Percentiles rank a stretch among this genome's conserved stretches.
Conservation (phyloP, 768 basidiomycete species). For the Rubroboletus satanas region DNA sequence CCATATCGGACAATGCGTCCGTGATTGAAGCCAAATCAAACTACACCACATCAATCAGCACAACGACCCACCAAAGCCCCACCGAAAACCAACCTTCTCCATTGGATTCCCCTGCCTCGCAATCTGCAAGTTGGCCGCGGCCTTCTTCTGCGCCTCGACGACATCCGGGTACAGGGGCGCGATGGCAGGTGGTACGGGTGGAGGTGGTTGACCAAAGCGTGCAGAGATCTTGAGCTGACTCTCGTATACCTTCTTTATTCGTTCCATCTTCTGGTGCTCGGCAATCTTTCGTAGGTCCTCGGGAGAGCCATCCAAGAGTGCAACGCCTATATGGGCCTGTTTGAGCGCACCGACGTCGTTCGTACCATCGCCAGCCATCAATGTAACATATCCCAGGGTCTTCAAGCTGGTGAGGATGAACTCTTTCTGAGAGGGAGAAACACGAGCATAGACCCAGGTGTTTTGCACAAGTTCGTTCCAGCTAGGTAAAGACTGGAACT, state of each 20-base stretch:
- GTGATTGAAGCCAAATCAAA: slow-evolving; percentile 79
- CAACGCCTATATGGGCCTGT: slow-evolving; percentile 96
- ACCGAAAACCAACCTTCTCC: slow-evolving; percentile 65
- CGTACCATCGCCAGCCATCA: slow-evolving; percentile 99
- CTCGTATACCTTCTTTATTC: slow-evolving; percentile 96
- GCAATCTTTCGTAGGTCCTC: slow-evolving; percentile 94
- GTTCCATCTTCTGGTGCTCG: slow-evolving; percentile 83
- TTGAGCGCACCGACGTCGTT: slow-evolving; percentile 99
- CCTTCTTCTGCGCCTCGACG: slow-evolving; percentile 84
- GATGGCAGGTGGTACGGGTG: slow-evolving; percentile 85
- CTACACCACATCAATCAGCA: slow-evolving; percentile 36
- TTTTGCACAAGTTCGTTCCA: slow-evolving; percentile 86
- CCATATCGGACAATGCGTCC: slow-evolving; percentile 86
- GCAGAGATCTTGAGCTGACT: slow-evolving; percentile 88
- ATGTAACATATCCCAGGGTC: slow-evolving; percentile 81
- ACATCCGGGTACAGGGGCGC: slow-evolving; percentile 87
- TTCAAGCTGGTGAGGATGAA: slow-evolving; percentile 89
- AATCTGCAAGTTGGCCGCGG: slow-evolving; percentile 55
- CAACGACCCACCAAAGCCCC: not conserved
- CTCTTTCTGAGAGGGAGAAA: slow-evolving; percentile 95
- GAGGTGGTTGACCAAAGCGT: slow-evolving; percentile 89
- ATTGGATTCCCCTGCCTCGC: slow-evolving; percentile 83
- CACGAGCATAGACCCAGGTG: slow-evolving; percentile 98
- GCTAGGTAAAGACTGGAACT: slow-evolving; percentile 65
- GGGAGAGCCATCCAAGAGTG: slow-evolving; percentile 82